Percentiles rank a stretch among this genome's conserved stretches.
phyloP scores from a whole-genome alignment of 352 stramenopile genomes.

The Bremia lactucae region DNA sequence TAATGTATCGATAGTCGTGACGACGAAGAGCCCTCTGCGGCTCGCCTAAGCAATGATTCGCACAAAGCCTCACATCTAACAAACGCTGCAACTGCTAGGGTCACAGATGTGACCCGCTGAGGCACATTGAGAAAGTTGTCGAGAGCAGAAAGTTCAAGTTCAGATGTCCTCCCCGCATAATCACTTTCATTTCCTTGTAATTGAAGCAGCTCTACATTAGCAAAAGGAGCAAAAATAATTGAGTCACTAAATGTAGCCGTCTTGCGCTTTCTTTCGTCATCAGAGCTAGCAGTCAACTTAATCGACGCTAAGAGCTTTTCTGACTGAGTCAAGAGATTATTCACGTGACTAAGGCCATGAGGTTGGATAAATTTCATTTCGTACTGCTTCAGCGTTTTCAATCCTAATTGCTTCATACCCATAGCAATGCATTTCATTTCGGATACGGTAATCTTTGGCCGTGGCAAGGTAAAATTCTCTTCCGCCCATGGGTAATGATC shows the following conservation, averaged over 20 bases:
- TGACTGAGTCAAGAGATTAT: constrained; percentile 36
- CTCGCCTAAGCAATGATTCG: constrained; percentile 66
- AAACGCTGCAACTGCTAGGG: constrained; percentile 68
- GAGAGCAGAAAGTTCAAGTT: constrained; percentile 48
- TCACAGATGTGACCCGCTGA: constrained; percentile 62
- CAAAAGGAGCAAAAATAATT: constrained; percentile 37
- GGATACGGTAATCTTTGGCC: constrained; percentile 36
- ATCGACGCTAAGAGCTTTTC: constrained; percentile 40
- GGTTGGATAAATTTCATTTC: constrained; percentile 27
- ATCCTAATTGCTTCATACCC: constrained; percentile 56
- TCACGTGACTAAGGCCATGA: constrained; percentile 34
- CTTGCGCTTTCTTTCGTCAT: constrained; percentile 5
- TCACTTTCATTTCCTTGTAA: constrained; percentile 46
- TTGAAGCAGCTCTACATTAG: constrained; percentile 52
- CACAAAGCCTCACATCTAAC: constrained; percentile 69
- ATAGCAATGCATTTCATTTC: constrained; percentile 57
- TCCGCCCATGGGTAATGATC: constrained; percentile 52
- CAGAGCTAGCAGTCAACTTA: constrained; percentile 7
- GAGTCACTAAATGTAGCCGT: constrained; percentile 25
- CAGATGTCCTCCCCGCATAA: constrained; percentile 69
- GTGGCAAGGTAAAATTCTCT: constrained; percentile 43
- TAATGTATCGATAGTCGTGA: constrained; percentile 82
- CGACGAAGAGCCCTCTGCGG: constrained; percentile 82
- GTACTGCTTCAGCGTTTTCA: constrained; percentile 62
- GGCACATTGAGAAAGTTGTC: constrained; percentile 82